phyloP scores from a whole-genome alignment of 306 rosid species.

The Cucumis melo region DNA sequence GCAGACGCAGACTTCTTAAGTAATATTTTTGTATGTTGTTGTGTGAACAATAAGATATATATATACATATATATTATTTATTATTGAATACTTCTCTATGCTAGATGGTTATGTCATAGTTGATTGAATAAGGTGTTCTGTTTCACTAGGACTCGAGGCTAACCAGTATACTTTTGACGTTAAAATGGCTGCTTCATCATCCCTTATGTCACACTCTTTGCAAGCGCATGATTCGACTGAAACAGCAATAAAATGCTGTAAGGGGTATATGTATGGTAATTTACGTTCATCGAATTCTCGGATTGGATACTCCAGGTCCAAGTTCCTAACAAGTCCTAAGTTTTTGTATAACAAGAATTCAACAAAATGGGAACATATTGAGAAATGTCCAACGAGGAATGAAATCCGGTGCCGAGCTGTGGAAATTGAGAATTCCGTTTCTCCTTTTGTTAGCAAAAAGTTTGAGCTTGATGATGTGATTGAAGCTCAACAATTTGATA shows the following conservation, averaged over 20 bases:
- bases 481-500: slow-evolving; percentile 78
- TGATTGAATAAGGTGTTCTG: background rate
- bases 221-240: slow-evolving; percentile 25
- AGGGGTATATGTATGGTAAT: slow-evolving; percentile 10
- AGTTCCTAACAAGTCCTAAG: slow-evolving; percentile 8
- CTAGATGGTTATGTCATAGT: background rate
- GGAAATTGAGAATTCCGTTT: slow-evolving; percentile 28
- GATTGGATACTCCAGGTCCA: slow-evolving; percentile 1
- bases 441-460: slow-evolving; percentile 33
- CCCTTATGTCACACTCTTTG: slow-evolving; percentile 26
- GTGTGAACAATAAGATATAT: background rate
- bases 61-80: background rate
- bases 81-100: background rate
- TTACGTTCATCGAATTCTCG: slow-evolving; percentile 3
- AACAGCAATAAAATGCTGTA: slow-evolving; percentile 12
- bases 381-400: slow-evolving; percentile 8
- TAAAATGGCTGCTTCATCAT: slow-evolving; percentile 51
- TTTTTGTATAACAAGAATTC: slow-evolving; percentile 12
- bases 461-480: slow-evolving; percentile 71
- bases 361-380: slow-evolving; percentile 13
- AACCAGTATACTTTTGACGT: background rate
- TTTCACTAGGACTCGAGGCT: background rate
- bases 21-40: background rate
- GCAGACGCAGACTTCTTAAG: background rate
- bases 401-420: slow-evolving; percentile 23